Conservation (phyloP, 192 early-diverging fungal genomes). For the Backusella liffmaniae region DNA sequence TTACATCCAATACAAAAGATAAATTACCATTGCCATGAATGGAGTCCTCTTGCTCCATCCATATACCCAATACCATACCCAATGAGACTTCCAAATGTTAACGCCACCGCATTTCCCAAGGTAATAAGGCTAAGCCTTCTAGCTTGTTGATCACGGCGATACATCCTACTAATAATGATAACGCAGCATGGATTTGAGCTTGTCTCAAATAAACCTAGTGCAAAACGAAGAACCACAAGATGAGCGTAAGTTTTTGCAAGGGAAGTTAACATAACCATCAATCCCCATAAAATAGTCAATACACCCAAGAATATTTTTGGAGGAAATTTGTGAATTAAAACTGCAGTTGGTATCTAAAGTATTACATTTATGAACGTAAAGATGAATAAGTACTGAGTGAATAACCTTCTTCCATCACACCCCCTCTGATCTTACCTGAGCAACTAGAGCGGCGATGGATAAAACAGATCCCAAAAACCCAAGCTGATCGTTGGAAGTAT, state of each 20-base stretch:
- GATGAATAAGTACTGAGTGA: background rate
- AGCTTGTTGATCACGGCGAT: constrained; percentile 19
- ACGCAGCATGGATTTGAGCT: constrained; percentile 14
- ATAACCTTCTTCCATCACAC: too few species aligned
- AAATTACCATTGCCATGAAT: constrained; percentile 32
- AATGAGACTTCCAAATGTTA: constrained; percentile 17
- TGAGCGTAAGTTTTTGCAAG: constrained; percentile 23
- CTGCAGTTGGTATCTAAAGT: constrained; percentile 21
- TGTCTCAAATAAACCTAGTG: constrained; percentile 27
- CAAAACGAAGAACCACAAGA: constrained; percentile 24
- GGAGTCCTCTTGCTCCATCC: background rate
- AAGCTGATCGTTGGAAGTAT: constrained; percentile 13
- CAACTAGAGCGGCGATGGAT: constrained; percentile 17
- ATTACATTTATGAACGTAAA: background rate
- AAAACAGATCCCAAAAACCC: constrained; percentile 24
- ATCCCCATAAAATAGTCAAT: constrained; percentile 24
- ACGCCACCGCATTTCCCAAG: constrained; percentile 18
- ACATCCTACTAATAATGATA: constrained; percentile 21
- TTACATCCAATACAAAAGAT: background rate
- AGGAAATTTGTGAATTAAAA: constrained; percentile 24
- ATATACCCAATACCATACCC: constrained; percentile 29
- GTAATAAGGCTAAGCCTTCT: background rate
- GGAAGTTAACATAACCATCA: background rate
- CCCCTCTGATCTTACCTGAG: background rate
- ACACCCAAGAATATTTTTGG: constrained; percentile 9